A percentile compares a stretch with the other conserved stretches of the same genome.
Evolutionary conservation across 2,329 filamentous ascomycete species (phyloP).

Genomic region (Chrysoporthe deuterocubensis): DNA sequence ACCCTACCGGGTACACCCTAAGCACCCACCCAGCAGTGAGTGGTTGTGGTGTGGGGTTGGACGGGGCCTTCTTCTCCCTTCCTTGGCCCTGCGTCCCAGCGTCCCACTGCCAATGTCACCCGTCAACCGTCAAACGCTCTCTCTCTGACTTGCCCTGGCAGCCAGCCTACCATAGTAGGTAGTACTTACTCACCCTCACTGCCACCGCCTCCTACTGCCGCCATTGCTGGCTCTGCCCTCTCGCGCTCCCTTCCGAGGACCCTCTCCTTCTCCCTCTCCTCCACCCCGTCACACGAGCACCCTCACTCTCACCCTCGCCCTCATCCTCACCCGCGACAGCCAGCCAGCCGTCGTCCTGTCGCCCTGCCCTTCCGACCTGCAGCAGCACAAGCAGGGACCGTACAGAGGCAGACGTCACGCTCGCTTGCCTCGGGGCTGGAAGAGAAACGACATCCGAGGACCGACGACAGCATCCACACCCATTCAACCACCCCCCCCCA

Average conservation of each 20-base stretch:
- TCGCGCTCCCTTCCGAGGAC: not conserved
- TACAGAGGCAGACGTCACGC: not conserved
- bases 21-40: too few relatives aligned
- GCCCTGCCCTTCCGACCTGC: not conserved
- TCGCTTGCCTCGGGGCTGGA: not conserved
- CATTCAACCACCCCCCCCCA: too few relatives aligned
- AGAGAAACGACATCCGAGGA: not conserved
- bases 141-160: not conserved
- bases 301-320: not conserved
- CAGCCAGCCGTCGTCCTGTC: too few relatives aligned
- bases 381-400: not conserved
- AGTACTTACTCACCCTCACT: too few relatives aligned
- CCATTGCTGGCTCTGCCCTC: not conserved
- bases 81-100: too few relatives aligned
- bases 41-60: too few relatives aligned
- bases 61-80: too few relatives aligned
- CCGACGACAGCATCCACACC: not conserved
- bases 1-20: too few relatives aligned
- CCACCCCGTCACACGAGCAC: not conserved
- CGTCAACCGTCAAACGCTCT: too few relatives aligned
- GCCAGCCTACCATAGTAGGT: too few relatives aligned
- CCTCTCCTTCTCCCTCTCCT: not conserved
- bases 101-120: too few relatives aligned
- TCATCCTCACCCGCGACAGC: not conserved
- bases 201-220: too few relatives aligned